phyloP scores from a whole-genome alignment of 345 rosid species.

The Populus nigra region DNA sequence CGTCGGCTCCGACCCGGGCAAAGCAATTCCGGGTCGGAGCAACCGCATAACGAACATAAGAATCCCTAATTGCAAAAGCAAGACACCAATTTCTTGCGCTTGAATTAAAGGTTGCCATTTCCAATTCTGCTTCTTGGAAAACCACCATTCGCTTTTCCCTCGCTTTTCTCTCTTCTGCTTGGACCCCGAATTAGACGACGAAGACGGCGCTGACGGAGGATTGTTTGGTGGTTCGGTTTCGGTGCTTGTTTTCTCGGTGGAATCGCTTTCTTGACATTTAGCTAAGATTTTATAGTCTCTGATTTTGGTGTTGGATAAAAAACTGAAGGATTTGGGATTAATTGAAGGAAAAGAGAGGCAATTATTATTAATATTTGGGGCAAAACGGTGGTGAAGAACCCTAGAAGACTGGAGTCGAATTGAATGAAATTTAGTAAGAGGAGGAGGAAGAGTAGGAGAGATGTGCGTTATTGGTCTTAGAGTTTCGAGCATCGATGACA shows the following conservation, averaged over 20 bases:
- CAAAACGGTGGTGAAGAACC: constrained; percentile 36
- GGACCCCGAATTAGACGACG: constrained; percentile 35
- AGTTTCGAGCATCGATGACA: constrained; percentile 45
- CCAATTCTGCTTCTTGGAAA: constrained; percentile 65
- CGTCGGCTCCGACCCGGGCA: constrained; percentile 82
- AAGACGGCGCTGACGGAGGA: constrained; percentile 11
- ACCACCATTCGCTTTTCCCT: constrained; percentile 53
- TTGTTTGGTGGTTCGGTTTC: constrained; percentile 42
- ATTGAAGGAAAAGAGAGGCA: constrained; percentile 26
- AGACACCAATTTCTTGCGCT: constrained; percentile 72
- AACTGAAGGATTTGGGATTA: background rate
- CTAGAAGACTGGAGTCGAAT: constrained; percentile 34
- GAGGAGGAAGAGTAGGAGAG: background rate
- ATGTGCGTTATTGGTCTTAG: constrained; percentile 34
- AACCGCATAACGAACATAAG: constrained; percentile 78
- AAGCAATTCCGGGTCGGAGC: constrained; percentile 79
- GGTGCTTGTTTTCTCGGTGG: constrained; percentile 38
- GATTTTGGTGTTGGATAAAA: constrained; percentile 31
- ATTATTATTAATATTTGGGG: constrained; percentile 14
- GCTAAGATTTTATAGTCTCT: constrained; percentile 42
- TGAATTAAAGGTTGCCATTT: constrained; percentile 81
- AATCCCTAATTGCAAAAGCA: constrained; percentile 72
- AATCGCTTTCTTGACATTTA: constrained; percentile 69
- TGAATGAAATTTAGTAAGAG: constrained; percentile 11
- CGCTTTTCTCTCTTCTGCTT: constrained; percentile 55